Evolutionary conservation across 139 green algal genomes (phyloP), one percentile per base, ranked within the genome.

Genomic region (Tetradesmus lagerheimii): DNA sequence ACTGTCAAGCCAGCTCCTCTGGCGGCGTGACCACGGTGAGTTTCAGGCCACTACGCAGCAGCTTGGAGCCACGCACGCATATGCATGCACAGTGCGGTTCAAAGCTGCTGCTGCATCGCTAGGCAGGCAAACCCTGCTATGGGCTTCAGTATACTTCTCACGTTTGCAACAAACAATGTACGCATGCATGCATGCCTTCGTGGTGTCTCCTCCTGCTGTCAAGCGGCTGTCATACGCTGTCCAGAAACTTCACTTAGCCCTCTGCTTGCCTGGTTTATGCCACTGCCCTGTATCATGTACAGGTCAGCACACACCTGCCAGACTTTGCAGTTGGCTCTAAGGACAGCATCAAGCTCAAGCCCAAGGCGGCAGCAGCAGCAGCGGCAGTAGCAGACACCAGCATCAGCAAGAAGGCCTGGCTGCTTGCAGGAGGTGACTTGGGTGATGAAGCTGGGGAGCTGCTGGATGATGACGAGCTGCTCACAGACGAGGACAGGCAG

Each of bases 391-490:
- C 84, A 37, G 64, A 78, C 83, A 84, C 8, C 27, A 31, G 35
- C 39, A 31, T 47, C 83, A 71, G 88, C 90, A 93, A 66, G 27
- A 78, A 93, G 64, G 90, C 86, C 0, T 92, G 91, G 29, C 83
- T 92, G 83, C 78, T 87, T 64, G 92, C 80, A 50, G 84, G 89
- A 4, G 82, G 92, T 38, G 90, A 85, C 45, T 87, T 89, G 2
- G 94, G 97, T 34, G 93, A 95, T 31, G 97, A 98, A 27, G 57
- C n/a, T 71, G 57, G 57, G 2, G 97, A 99, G 84, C 89, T 99
- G 20, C 62, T 99, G 35, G 98, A 99, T 86, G 98, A 99, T 23
- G 97, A 98, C 12, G 92, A 95, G 80, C 94, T 99, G 86, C 95
- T 99, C 14, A 98, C 95, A 39, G 96, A 97, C 80, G 97, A 98